These are phyloP conservation scores for Thinopyrum elongatum DNA, from an alignment of 176 grass and related monocot genomes.

Conservation along the genomic window DNA sequence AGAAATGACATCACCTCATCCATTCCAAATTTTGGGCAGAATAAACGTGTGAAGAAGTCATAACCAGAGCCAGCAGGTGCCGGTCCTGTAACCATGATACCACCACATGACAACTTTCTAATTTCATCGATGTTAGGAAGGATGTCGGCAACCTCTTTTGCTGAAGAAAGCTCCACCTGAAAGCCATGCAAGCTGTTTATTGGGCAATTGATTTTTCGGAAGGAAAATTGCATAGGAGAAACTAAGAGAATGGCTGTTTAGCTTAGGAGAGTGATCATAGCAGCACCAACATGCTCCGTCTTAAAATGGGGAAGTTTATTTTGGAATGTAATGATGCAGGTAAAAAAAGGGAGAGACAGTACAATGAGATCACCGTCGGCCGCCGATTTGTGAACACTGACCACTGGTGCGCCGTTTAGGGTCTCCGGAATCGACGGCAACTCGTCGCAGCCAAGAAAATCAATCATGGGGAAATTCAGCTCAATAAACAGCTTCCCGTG, in stretches of 20 bases:
- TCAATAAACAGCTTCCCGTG: constrained; percentile 55
- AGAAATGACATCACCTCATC: constrained; percentile 56
- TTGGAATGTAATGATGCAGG: not conserved
- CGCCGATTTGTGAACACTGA: constrained; percentile 56
- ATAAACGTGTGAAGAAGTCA: constrained; percentile 73
- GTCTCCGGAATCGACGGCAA: constrained; percentile 49
- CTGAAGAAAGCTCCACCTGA: constrained; percentile 80
- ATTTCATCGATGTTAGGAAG: constrained; percentile 61
- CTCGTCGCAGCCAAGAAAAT: constrained; percentile 36
- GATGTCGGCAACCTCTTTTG: constrained; percentile 56
- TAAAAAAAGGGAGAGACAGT: not conserved
- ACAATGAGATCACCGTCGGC: constrained; percentile 51
- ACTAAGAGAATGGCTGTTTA: not conserved
- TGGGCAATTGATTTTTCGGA: not conserved
- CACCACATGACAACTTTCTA: constrained; percentile 39
- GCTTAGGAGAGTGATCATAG: not conserved
- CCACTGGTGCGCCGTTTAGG: constrained; percentile 44
- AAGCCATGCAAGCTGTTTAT: not conserved
- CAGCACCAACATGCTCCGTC: not conserved
- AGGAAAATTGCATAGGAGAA: not conserved
- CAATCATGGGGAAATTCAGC: constrained; percentile 64
- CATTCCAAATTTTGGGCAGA: constrained; percentile 63
- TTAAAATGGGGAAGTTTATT: not conserved
- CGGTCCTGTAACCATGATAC: constrained; percentile 58
- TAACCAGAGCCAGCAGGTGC: constrained; percentile 66